Percentiles rank a stretch among this genome's conserved stretches.
Evolutionary conservation across 257 asterid genomes (phyloP).

Genomic region (Galeopsis tetrahit): DNA sequence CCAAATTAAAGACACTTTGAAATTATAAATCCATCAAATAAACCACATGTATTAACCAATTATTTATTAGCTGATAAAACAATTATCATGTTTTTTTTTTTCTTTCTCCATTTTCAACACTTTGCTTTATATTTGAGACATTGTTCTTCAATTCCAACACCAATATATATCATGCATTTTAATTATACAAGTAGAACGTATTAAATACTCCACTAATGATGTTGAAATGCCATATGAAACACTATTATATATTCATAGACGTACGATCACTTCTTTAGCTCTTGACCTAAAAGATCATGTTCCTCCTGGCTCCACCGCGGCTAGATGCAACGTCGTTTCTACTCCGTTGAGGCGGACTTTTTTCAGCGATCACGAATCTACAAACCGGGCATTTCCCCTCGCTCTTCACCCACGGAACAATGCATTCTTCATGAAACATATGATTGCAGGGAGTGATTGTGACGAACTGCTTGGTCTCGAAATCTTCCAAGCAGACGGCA

Average conservation of each 20-base stretch:
- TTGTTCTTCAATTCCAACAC: too few species aligned
- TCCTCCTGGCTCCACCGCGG: conserved; percentile 2
- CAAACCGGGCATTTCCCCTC: conserved; percentile 85
- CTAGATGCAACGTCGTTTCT: background rate
- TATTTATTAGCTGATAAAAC: too few species aligned
- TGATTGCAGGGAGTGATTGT: conserved; percentile 82
- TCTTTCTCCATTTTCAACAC: too few species aligned
- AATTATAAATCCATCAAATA: too few species aligned
- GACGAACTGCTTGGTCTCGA: conserved; percentile 62
- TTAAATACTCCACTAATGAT: background rate
- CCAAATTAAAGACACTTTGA: background rate
- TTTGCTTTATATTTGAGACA: too few species aligned
- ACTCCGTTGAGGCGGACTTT: background rate
- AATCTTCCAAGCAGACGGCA: conserved; percentile 85
- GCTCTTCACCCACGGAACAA: conserved; percentile 85
- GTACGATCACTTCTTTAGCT: background rate
- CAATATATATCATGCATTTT: too few species aligned
- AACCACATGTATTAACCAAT: too few species aligned
- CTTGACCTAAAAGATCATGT: background rate
- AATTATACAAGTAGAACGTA: too few species aligned
- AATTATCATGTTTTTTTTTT: too few species aligned
- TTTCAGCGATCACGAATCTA: conserved; percentile 44
- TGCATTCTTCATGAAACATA: conserved; percentile 93
- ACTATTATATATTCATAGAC: background rate
- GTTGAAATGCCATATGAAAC: background rate